Base-by-base conservation (phyloP, 1,284 basidiomycete genomes). In the Ustilago vetiveriae region DNA sequence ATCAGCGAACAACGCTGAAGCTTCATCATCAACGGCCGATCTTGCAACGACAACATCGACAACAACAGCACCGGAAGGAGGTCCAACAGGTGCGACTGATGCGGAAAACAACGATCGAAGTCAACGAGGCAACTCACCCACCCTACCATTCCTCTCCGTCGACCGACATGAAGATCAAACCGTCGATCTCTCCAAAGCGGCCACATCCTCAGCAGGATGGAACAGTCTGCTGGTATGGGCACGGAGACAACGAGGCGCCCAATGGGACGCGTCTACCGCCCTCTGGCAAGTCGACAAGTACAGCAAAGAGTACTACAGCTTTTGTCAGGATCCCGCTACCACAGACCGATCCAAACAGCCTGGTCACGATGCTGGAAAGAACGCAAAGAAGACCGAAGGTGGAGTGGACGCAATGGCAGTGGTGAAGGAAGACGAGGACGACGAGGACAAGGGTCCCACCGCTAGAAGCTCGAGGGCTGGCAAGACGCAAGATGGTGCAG, bases 221-320 rank as follows among this genome's bases (percentile, higher is more conserved):
- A 78, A 78, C 65, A 66, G 59, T 21, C 45, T 78, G 11, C 59
- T 78, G 3, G 48, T 75, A 6, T 78, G 75, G 75, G 75, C 75
- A 10, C 35, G 75, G 2, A 54, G 72, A 22, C 67, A 72, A 35
- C 41, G 75, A 16, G 75, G 75, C n/a, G 66, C 75, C 0, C 75
- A 78, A 41, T 78, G 75, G 75, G 75, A 78, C 43, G 43, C 43
- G 19, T 55, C 48, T 11, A 76, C 75, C 14, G 57, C 51, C 0
- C 46, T 71, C 13, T 74, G 72, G 72, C 72, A 74, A 30, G 72
- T 74, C 17, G 69, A 67, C 41, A 65, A 51, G 41, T 29, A 72
- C 46, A 60, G 54, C 38, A 30, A 38, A 26, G 64, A 74, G 19
- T 74, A 72, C 48, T 74, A 74, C 56, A 60, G 48, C 42, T 70